Evolutionary conservation across 2,329 filamentous ascomycete genomes (phyloP).

Genomic region (Colletotrichum melonis): DNA sequence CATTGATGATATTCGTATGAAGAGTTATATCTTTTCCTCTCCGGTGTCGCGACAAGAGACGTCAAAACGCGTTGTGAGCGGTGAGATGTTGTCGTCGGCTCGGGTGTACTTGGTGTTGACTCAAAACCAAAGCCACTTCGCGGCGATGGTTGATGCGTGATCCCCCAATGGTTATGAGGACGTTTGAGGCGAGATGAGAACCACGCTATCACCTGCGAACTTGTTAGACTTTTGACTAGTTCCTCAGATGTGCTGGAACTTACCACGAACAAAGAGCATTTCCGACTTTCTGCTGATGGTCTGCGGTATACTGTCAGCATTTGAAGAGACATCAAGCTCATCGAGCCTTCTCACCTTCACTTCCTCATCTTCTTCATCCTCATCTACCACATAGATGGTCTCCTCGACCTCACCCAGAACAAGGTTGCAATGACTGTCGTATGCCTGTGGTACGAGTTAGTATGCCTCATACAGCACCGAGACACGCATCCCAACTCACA

Average conservation of each 20-base stretch:
- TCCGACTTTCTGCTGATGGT: slow-evolving; percentile 97
- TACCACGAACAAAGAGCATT: slow-evolving; percentile 98
- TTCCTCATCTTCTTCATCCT: slow-evolving; percentile 83
- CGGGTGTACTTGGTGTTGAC: not conserved
- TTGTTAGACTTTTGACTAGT: slow-evolving; percentile 38
- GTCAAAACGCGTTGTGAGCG: not conserved
- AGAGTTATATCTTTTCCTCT: not conserved
- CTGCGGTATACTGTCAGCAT: slow-evolving; percentile 54
- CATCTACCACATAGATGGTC: slow-evolving; percentile 93
- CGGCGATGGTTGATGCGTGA: not conserved
- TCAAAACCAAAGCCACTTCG: not conserved
- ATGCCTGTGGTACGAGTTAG: slow-evolving; percentile 71
- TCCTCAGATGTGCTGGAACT: slow-evolving; percentile 37
- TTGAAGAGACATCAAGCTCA: not conserved
- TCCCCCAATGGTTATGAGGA: slow-evolving; percentile 46
- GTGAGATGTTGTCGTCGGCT: not conserved
- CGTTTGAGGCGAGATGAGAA: slow-evolving; percentile 75
- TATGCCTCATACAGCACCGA: slow-evolving; percentile 5
- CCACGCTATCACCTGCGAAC: slow-evolving; percentile 74
- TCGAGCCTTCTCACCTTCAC: slow-evolving; percentile 69
- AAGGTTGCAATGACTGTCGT: slow-evolving; percentile 98
- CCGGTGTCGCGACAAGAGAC: not conserved
- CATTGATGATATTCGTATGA: not conserved
- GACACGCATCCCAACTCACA: slow-evolving; percentile 66
- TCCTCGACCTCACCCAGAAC: slow-evolving; percentile 97